Base-by-base conservation (phyloP, 2,329 filamentous ascomycete species). In the Pestalotiopsis sp. region DNA sequence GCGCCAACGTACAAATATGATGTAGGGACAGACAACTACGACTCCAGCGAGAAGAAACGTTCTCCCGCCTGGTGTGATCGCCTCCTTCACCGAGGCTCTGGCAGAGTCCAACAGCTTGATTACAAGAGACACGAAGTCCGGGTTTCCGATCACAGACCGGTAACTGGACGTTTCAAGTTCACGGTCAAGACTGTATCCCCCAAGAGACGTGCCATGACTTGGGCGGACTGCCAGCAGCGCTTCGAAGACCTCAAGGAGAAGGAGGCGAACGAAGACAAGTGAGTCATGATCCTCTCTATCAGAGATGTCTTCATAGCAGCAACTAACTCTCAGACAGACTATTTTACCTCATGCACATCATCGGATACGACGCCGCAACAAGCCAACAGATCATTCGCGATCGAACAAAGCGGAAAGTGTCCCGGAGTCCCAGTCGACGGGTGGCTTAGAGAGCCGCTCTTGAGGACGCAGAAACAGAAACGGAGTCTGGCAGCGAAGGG, bases 1-100 rank as follows among this genome's bases (percentile, higher is more conserved):
- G 91, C 94, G 7, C 96, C 96, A 0, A 99, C 96, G 0, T 99
- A 99, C 85, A 99, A 99, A 79, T 99, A 99, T 79, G 96, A 99
- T 74, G 94, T 98, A 0, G 95, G 95, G 17, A 97, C 94, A 0
- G 95, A 98, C 77, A 92, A 90, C 6, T 99, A 98, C 79, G 96
- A 99, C 78, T 92, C 93, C 0, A 95, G 93, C 74, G 96, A 99
- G 80, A 99, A 99, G 85, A 93, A 93, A 79, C 89, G 96, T 64
- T 92, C 93, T 25, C 96, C 96, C 0, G 96, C 96, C 1, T 99
- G 96, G 96, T 99, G 96, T 79, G 96, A 99, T 83, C 90, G 96
- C 45, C 83, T 99, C 49, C 83, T 99, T n/a, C 97, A 94, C 77
- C 89, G 95, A 25, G 94, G 94, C 25, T 81, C 92, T 13, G 93